Evolutionary conservation across 495 filamentous ascomycete genomes (phyloP), one percentile per base, ranked within the genome.

Genomic region (Trichodelitschia bisporula): DNA sequence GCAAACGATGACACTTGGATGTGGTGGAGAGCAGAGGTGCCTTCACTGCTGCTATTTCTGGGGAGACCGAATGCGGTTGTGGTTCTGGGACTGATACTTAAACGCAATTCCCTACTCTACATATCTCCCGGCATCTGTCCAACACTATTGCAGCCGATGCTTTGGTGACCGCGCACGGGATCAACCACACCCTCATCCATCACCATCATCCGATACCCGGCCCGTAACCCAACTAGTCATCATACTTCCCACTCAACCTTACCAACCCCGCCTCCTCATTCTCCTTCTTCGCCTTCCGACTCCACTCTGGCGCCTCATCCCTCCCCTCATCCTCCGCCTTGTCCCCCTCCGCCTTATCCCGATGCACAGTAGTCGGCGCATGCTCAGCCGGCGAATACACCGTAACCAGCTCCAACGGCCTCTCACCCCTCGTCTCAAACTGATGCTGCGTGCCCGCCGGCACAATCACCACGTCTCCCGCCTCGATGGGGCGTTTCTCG

Each of bases 361-460:
- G 44, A 45, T 71, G 67, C 26, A 69, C 62, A 10, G 62, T 62
- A 18, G 47, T 54, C 1, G 59, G 44, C 28, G 57, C 51, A 40
- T 71, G 67, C 42, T 72, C 64, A 0, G 67, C 65, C 0, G 65
- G 63, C 1, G 57, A 58, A 39, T 72, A 73, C n/a, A 70, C 56
- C 0, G 64, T 71, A 12, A 69, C 59, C 14, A 70, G 45, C 32
- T 67, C 62, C 39, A 69, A 40, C 9, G 61, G 55, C 15, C 46
- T 48, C 4, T 51, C 43, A 2, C 61, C 64, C 13, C 50, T 63
- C 36, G 69, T 72, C n/a, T 70, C 45, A 38, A 73, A 72, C 40
- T 72, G 65, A 40, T 73, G 68, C 46, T 69, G 61, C 8, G 67
- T 70, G 0, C 67, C 66, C 0, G 66, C 67, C 0, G 68, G 67